phyloP scores from a whole-genome alignment of 768 basidiomycete species.

The Candolleomyces eurysporus region DNA sequence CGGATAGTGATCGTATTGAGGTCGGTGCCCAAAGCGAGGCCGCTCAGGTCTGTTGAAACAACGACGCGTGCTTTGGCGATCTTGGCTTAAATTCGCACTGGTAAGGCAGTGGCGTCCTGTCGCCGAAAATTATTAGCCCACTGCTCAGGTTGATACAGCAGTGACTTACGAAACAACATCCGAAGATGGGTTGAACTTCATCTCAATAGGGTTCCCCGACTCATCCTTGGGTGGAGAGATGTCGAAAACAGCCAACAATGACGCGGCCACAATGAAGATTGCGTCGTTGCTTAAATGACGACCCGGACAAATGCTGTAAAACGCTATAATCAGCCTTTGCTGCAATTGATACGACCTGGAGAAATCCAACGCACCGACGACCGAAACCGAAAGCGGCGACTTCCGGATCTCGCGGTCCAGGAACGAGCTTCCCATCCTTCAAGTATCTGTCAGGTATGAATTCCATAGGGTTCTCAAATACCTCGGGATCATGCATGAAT shows the following conservation, averaged over 20 bases:
- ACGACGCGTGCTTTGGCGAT: too few relatives aligned
- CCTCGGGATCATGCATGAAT: constrained; percentile 2
- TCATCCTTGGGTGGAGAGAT: constrained; percentile 4
- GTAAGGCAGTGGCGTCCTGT: too few relatives aligned
- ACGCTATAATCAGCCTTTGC: background rate
- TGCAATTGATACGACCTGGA: too few relatives aligned
- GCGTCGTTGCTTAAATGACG: constrained; percentile 12
- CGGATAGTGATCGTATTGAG: too few relatives aligned
- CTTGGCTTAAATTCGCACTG: too few relatives aligned
- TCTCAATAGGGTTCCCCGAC: background rate
- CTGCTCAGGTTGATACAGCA: too few relatives aligned
- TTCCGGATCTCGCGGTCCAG: background rate
- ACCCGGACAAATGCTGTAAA: constrained; percentile 14
- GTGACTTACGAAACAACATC: too few relatives aligned
- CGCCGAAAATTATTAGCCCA: too few relatives aligned
- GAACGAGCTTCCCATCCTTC: constrained; percentile 3
- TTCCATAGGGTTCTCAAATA: background rate
- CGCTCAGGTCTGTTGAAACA: too few relatives aligned
- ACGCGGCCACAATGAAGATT: constrained; percentile 11
- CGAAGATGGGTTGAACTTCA: too few relatives aligned
- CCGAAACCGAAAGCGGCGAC: constrained; percentile 7
- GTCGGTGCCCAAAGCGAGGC: too few relatives aligned
- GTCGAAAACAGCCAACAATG: constrained; percentile 5
- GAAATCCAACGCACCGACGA: background rate
- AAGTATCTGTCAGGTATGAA: constrained; percentile 7